Percentiles rank a stretch among this genome's conserved stretches.
Conservation (phyloP, 2,329 filamentous ascomycete species). For the Colletotrichum sp. region DNA sequence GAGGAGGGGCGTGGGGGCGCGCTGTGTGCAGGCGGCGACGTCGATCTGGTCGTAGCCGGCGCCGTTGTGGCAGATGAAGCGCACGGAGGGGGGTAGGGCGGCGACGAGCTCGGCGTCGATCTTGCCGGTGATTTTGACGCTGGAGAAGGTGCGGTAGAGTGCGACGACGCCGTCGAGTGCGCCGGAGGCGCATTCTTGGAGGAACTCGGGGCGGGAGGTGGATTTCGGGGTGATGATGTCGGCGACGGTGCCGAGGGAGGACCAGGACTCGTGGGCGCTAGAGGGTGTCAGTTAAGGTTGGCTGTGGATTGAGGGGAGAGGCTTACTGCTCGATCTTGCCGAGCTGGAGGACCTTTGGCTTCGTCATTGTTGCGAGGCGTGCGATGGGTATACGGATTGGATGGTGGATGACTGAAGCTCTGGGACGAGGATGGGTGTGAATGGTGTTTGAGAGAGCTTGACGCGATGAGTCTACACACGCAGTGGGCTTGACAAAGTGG, state of each 20-base stretch:
- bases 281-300: background rate
- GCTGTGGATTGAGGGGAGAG: background rate
- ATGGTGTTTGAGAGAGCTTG: background rate
- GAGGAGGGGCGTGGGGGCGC: conserved; percentile 53
- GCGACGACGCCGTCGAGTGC: conserved; percentile 69
- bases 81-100: conserved; percentile 56
- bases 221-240: conserved; percentile 69
- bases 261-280: conserved; percentile 71
- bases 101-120: conserved; percentile 75
- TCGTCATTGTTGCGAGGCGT: background rate
- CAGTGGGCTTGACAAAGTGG: background rate
- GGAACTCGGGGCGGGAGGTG: conserved; percentile 68
- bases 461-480: background rate
- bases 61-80: conserved; percentile 68
- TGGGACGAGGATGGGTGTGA: background rate
- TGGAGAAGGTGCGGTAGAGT: conserved; percentile 75
- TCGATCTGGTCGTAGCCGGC: conserved; percentile 89
- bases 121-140: conserved; percentile 67
- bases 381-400: background rate
- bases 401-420: background rate
- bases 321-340: conserved; percentile 45
- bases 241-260: conserved; percentile 64
- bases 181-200: conserved; percentile 70
- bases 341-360: conserved; percentile 42
- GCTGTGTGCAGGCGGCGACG: conserved; percentile 71